phyloP scores from a whole-genome alignment of 1,139 yeast species.

The Entelexis sorbosivorans region DNA sequence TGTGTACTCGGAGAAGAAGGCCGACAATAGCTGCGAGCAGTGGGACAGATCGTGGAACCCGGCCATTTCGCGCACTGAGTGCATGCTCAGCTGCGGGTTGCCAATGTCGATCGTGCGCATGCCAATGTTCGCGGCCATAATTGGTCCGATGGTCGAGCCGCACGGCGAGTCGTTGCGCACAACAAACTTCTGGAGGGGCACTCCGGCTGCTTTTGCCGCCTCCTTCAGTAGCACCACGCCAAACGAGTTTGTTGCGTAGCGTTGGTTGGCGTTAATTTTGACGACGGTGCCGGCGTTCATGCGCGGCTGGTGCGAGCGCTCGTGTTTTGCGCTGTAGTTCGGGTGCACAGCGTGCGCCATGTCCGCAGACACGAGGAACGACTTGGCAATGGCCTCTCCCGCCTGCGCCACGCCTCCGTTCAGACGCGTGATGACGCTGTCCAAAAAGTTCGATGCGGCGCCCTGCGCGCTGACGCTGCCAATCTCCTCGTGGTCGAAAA shows the following conservation, averaged over 20 bases:
- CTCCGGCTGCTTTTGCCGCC: constrained; percentile 52
- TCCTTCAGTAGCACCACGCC: constrained; percentile 72
- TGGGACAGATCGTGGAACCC: constrained; percentile 64
- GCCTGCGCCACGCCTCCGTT: constrained; percentile 28
- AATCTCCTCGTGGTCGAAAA: constrained; percentile 92
- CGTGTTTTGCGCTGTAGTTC: constrained; percentile 68
- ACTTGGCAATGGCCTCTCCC: constrained; percentile 58
- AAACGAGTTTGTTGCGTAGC: constrained; percentile 87
- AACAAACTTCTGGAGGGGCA: constrained; percentile 55
- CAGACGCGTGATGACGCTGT: constrained; percentile 61
- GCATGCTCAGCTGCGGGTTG: constrained; percentile 92
- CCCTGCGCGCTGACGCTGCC: constrained; percentile 95
- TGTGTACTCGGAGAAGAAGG: constrained; percentile 41
- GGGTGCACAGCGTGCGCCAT: constrained; percentile 98
- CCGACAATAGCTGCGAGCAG: constrained; percentile 50
- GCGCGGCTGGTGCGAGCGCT: constrained; percentile 63
- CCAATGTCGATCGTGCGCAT: constrained; percentile 85
- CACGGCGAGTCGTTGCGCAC: constrained; percentile 88
- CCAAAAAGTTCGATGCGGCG: constrained; percentile 83
- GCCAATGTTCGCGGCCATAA: constrained; percentile 78
- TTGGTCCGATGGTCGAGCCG: constrained; percentile 95
- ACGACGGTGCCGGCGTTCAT: constrained; percentile 86
- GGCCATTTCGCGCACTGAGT: constrained; percentile 87
- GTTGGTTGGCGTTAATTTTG: constrained; percentile 87
- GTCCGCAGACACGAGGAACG: constrained; percentile 84